Base-by-base conservation (phyloP, 2,329 filamentous ascomycete genomes). In the Helicocarpus griseus region DNA sequence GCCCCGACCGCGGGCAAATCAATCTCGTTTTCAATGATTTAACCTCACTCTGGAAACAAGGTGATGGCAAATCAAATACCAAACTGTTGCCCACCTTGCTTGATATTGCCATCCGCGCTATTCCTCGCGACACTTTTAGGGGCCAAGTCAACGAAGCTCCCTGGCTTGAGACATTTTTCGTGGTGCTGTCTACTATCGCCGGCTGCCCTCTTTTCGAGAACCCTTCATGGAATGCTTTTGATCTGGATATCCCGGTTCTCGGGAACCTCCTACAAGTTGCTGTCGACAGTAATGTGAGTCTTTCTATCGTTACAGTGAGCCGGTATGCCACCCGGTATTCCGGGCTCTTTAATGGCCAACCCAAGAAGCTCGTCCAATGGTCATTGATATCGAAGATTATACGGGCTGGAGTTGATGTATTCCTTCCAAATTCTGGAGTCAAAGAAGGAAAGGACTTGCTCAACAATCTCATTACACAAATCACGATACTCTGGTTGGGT, bases 121-220 rank as follows among this genome's bases (percentile, higher is more conserved):
- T 76, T 14, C 71, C 70, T 17, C 64, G 71, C 51, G 65, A 70
- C 51, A 67, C 69, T 9, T 72, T 72, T 43, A 65, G 65, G 41
- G 63, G 69, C 35, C 68, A 73, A 56, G 68, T 67, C 6, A 61
- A 69, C 22, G 76, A 78, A 59, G 70, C 70, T 36, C 64, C 68
- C 13, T 78, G 75, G 75, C 58, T 79, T 47, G 73, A 76, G 58
- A 68, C 67, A 2, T 61, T 76, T n/a, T 77, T 77, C 50, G 65
- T 69, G 22, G 63, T 64, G 28, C 62, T 75, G 40, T 64, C 67
- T 6, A 66, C 73, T 52, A 57, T 68, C 39, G 65, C 66, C 8
- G 72, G 64, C 41, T 63, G 61, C 11, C 59, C 62, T 14, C 64
- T 66, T 43, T 57, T 63, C 11, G 62, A 63, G 29, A 61, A 60